Conservation (phyloP, 2,329 filamentous ascomycete genomes). For the Xylaria sp. region DNA sequence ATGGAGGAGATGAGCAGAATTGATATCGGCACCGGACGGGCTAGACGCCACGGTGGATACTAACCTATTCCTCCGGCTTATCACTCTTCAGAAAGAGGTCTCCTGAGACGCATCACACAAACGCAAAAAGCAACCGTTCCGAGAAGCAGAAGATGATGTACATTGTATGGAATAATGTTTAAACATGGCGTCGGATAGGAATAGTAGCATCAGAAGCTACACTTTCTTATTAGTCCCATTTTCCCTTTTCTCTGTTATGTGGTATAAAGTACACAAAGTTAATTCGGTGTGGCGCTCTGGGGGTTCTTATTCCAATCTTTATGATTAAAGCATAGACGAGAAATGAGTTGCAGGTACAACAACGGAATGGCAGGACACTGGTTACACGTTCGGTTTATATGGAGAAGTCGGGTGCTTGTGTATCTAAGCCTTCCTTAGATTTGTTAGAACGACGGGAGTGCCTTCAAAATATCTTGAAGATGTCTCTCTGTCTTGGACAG, state of each 20-base stretch:
- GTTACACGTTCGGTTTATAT: background rate
- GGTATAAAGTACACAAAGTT: conserved; percentile 31
- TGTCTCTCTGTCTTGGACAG: background rate
- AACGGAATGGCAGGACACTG: background rate
- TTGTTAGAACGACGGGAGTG: background rate
- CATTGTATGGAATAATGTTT: conserved; percentile 40
- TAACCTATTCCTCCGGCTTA: conserved; percentile 28
- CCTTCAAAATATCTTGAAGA: conserved; percentile 16
- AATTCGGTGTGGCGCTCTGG: conserved; percentile 13
- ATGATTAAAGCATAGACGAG: conserved; percentile 17
- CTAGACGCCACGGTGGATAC: conserved; percentile 58
- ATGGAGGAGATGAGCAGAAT: conserved; percentile 78
- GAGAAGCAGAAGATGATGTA: conserved; percentile 19
- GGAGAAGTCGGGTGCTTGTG: background rate
- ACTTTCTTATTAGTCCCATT: background rate
- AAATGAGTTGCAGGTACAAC: conserved; percentile 9
- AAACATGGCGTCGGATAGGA: conserved; percentile 11
- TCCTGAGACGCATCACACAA: conserved; percentile 16
- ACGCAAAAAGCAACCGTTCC: conserved; percentile 17
- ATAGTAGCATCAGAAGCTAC: background rate
- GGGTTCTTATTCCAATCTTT: conserved; percentile 1
- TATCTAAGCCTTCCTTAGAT: background rate
- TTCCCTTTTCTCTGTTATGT: conserved; percentile 4
- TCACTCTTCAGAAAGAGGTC: background rate
- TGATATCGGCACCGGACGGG: conserved; percentile 71